phyloP scores from a whole-genome alignment of 176 grass and related monocot species.

The Cenchrus fungigraminus region DNA sequence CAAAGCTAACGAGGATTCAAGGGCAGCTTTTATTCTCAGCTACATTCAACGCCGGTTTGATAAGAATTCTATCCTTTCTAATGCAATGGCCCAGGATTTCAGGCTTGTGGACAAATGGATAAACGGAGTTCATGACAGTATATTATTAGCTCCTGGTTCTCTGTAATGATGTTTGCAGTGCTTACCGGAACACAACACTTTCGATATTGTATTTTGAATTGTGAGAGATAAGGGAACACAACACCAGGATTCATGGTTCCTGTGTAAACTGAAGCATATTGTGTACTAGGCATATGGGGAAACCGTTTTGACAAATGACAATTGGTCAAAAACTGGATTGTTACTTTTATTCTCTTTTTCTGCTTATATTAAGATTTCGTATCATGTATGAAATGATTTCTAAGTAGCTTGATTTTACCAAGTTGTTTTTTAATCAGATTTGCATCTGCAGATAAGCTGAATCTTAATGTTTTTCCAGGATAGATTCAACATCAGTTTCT shows the following conservation, averaged over 20 bases:
- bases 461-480: too few species aligned
- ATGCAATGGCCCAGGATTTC: slow-evolving; percentile 54
- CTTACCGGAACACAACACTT: slow-evolving; percentile 56
- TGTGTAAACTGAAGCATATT: slow-evolving; percentile 3
- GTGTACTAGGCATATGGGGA: not conserved
- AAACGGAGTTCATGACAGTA: slow-evolving; percentile 61
- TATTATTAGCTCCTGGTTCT: slow-evolving; percentile 78
- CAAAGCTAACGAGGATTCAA: slow-evolving; percentile 17
- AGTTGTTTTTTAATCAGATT: too few species aligned
- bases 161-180: slow-evolving; percentile 40
- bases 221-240: not conserved
- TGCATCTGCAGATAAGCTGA: too few species aligned
- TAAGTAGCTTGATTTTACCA: too few species aligned
- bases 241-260: not conserved
- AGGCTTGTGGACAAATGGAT: slow-evolving; percentile 80
- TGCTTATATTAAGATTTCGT: too few species aligned
- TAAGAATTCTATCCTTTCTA: slow-evolving; percentile 62
- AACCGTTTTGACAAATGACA: not conserved
- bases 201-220: slow-evolving; percentile 74
- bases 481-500: too few species aligned
- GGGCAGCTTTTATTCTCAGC: slow-evolving; percentile 69
- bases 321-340: not conserved
- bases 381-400: too few species aligned
- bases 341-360: not conserved
- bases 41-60: slow-evolving; percentile 82